A percentile compares a stretch with the other conserved stretches of the same genome.
Conservation (phyloP, 129 eudicot species). For the Helichrysum umbraculigerum region DNA sequence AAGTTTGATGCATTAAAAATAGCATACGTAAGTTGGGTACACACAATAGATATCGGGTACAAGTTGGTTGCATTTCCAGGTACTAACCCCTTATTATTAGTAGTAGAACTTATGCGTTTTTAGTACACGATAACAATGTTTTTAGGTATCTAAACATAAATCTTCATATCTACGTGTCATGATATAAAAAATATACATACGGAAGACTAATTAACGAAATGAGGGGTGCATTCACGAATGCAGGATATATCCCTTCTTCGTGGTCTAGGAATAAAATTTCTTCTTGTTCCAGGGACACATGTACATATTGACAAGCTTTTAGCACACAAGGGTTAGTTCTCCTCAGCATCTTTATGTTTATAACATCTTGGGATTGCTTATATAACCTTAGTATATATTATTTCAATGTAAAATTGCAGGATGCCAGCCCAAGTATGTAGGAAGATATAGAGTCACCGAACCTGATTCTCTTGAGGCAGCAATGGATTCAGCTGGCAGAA, state of each 20-base stretch:
- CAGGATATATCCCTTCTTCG: slow-evolving; percentile 70
- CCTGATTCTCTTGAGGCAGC: slow-evolving; percentile 64
- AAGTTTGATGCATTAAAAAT: too few relatives aligned
- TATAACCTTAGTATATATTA: neutral
- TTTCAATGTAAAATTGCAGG: slow-evolving; percentile 36
- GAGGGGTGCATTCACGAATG: slow-evolving; percentile 18
- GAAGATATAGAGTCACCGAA: slow-evolving; percentile 67
- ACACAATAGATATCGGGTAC: too few relatives aligned
- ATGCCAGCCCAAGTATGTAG: slow-evolving; percentile 57
- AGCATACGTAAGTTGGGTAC: too few relatives aligned
- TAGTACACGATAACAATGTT: too few relatives aligned
- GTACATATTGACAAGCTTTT: slow-evolving; percentile 64
- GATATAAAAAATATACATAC: neutral
- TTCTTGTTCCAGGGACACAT: slow-evolving; percentile 73
- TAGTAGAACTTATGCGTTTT: too few relatives aligned
- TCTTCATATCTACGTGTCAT: neutral
- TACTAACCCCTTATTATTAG: too few relatives aligned
- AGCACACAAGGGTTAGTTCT: slow-evolving; percentile 60
- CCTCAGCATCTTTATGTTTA: neutral
- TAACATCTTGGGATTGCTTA: too few relatives aligned
- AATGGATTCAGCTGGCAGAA: slow-evolving; percentile 71
- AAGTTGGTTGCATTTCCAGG: too few relatives aligned
- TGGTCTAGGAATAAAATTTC: slow-evolving; percentile 72
- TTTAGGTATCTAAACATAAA: too few relatives aligned
- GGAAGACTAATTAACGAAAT: neutral